Evolutionary conservation across 176 grass and related monocot genomes (phyloP).

Genomic region (Bonia amplexicaulis): DNA sequence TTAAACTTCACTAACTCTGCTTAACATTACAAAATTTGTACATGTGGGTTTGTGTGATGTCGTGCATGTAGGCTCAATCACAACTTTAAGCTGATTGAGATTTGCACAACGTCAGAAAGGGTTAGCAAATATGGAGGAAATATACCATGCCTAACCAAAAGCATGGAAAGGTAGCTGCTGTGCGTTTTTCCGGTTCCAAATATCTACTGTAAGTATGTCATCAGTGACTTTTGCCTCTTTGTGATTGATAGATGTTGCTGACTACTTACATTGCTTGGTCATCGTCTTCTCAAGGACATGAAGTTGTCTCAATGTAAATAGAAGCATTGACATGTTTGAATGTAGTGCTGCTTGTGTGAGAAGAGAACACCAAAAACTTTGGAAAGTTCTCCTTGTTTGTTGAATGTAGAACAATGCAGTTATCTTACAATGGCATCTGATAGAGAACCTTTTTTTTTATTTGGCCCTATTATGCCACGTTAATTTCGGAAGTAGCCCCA

Average conservation of each 20-base stretch:
- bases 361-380: background rate
- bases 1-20: conserved; percentile 52
- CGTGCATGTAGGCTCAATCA: conserved; percentile 41
- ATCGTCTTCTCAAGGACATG: conserved; percentile 16
- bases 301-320: conserved; percentile 47
- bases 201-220: conserved; percentile 42
- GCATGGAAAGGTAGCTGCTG: conserved; percentile 37
- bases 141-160: conserved; percentile 51
- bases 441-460: no score
- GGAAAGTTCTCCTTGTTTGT: background rate
- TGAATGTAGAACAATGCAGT: background rate
- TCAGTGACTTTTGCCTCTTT: conserved; percentile 13
- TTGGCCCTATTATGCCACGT: no score
- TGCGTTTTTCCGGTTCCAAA: conserved; percentile 26
- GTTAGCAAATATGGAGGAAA: conserved; percentile 43
- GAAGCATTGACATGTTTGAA: conserved; percentile 16
- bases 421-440: background rate
- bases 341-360: conserved; percentile 23
- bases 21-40: conserved; percentile 56
- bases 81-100: conserved; percentile 60
- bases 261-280: conserved; percentile 8
- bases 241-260: conserved; percentile 23
- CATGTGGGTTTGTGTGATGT: conserved; percentile 44
- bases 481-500: no score
- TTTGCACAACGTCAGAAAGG: conserved; percentile 44